Conservation (phyloP, 1,139 yeast species). For the Blastobotrys apis region DNA sequence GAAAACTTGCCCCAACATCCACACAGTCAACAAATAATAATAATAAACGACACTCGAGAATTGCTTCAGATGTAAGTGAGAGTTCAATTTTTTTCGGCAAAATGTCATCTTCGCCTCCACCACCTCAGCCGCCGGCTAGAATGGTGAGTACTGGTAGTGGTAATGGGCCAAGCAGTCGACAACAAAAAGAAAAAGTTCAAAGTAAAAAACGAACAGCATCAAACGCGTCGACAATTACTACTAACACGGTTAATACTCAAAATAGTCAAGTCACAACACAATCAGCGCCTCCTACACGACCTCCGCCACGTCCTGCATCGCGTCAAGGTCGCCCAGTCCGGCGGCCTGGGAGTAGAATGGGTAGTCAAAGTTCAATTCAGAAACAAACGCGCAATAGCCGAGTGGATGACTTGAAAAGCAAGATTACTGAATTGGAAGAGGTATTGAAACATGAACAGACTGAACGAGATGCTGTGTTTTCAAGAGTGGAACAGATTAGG, state of each 20-base stretch:
- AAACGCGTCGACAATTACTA: not conserved
- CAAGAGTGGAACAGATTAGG: conserved; percentile 25
- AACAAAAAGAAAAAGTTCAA: not conserved
- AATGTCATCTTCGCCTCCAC: conserved; percentile 17
- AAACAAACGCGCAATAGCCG: conserved; percentile 15
- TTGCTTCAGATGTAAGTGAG: conserved; percentile 21
- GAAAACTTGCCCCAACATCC: not conserved
- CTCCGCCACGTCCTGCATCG: conserved; percentile 17
- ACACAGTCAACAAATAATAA: not conserved
- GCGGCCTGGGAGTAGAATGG: conserved; percentile 21
- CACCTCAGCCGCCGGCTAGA: conserved; percentile 19
- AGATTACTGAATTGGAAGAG: conserved; percentile 31
- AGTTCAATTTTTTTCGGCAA: conserved; percentile 24
- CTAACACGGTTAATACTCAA: not conserved
- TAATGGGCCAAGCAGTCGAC: not conserved
- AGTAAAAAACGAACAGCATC: not conserved
- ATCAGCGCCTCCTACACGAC: not conserved
- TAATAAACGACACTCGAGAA: conserved; percentile 5
- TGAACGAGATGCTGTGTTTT: conserved; percentile 27
- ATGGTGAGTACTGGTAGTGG: conserved; percentile 12
- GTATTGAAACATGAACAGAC: conserved; percentile 28
- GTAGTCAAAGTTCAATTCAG: conserved; percentile 16
- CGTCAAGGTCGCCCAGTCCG: conserved; percentile 15
- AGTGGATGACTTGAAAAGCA: conserved; percentile 31
- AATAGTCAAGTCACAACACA: not conserved